These are phyloP conservation scores for Pinus taeda DNA, from an alignment of 75 land plant species.

Conservation along the genomic window DNA sequence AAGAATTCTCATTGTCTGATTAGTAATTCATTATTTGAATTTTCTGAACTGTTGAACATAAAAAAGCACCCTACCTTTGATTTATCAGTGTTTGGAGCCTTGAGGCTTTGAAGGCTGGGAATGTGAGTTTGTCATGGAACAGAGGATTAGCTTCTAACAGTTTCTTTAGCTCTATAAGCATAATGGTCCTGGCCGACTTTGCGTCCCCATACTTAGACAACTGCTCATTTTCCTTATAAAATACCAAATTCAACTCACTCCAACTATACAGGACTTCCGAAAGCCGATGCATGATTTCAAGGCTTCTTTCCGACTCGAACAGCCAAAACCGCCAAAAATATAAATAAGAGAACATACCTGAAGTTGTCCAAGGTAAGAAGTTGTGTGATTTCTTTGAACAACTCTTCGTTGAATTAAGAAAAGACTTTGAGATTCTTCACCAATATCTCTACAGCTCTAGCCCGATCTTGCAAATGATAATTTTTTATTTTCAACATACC, in stretches of 20 bases:
- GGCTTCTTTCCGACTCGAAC: too few relatives aligned
- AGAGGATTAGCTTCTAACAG: slow-evolving; percentile 77
- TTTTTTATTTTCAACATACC: too few relatives aligned
- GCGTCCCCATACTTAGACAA: slow-evolving; percentile 76
- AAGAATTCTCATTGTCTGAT: too few relatives aligned
- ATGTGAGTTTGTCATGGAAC: slow-evolving; percentile 64
- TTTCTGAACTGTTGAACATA: too few relatives aligned
- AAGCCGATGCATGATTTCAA: too few relatives aligned
- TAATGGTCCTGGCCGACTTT: slow-evolving; percentile 64
- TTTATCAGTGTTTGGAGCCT: slow-evolving; percentile 68
- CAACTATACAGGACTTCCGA: too few relatives aligned
- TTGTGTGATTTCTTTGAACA: slow-evolving; percentile 73
- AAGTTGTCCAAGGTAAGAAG: slow-evolving; percentile 69
- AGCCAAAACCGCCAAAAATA: too few relatives aligned
- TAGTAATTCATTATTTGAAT: too few relatives aligned
- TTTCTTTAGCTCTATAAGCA: slow-evolving; percentile 72
- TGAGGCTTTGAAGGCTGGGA: slow-evolving; percentile 57
- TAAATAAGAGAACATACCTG: slow-evolving; percentile 22
- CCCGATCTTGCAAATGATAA: slow-evolving; percentile 30
- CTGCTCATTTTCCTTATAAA: slow-evolving; percentile 65
- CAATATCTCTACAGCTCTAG: slow-evolving; percentile 55
- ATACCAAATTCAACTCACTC: not conserved
- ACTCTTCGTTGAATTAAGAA: slow-evolving; percentile 58
- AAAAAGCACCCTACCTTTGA: slow-evolving; percentile 44
- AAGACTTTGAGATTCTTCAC: slow-evolving; percentile 61